Evolutionary conservation across 345 rosid species (phyloP).

Genomic region (Pistacia integerrima): DNA sequence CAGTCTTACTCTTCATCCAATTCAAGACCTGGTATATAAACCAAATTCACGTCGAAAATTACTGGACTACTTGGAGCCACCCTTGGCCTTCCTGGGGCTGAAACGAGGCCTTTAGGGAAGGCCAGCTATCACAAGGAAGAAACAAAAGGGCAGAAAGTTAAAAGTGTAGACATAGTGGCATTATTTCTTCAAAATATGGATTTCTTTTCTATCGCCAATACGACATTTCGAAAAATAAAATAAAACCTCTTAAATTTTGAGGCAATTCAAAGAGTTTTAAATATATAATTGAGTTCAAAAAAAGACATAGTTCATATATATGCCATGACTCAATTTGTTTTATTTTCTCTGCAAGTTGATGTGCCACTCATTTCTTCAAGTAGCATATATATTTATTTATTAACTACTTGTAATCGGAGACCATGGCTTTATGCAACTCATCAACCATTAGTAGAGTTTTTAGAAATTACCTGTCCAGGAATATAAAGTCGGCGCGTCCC

Average conservation of each 20-base stretch:
- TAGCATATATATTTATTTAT: too few relatives aligned
- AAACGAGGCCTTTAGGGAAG: slow-evolving; percentile 81
- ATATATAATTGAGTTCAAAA: too few relatives aligned
- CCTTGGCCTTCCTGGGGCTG: slow-evolving; percentile 98
- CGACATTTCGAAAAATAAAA: too few relatives aligned
- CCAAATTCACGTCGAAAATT: slow-evolving; percentile 88
- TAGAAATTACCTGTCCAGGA: slow-evolving; percentile 69
- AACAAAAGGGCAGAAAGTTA: not conserved
- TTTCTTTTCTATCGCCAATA: not conserved
- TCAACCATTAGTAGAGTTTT: not conserved
- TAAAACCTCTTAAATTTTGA: too few relatives aligned
- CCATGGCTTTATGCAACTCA: too few relatives aligned
- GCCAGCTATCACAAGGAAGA: slow-evolving; percentile 57
- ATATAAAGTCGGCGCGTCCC: slow-evolving; percentile 92
- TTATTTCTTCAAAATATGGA: not conserved
- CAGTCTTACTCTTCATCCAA: slow-evolving; percentile 41
- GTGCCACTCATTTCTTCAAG: too few relatives aligned
- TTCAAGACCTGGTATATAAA: slow-evolving; percentile 92
- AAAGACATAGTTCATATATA: too few relatives aligned
- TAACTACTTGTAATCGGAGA: too few relatives aligned
- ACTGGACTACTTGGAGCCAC: slow-evolving; percentile 91
- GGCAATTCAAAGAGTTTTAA: too few relatives aligned
- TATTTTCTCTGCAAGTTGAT: too few relatives aligned
- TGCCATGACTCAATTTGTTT: too few relatives aligned
- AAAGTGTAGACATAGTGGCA: not conserved